phyloP scores from a whole-genome alignment of 164 flowering plant species.

The Dillenia turbinata region DNA sequence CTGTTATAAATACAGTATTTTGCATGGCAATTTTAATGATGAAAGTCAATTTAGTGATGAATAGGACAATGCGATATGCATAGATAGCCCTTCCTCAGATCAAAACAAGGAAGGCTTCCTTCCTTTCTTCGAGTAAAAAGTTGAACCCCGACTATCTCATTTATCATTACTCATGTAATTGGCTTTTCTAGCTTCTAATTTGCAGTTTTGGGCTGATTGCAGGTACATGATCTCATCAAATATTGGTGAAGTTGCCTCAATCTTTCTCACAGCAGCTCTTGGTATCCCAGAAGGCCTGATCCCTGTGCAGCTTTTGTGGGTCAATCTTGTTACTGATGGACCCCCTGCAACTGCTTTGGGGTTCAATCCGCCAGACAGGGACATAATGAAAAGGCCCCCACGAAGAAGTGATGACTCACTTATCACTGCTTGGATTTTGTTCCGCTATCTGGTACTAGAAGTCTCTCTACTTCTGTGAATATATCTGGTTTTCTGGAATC shows the following conservation, averaged over 20 bases:
- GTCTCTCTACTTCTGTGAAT: too few relatives aligned
- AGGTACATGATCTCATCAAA: slow-evolving; percentile 97
- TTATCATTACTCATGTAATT: too few relatives aligned
- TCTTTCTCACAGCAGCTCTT: slow-evolving; percentile 82
- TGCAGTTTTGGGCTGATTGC: slow-evolving; percentile 7
- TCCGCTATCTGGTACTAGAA: slow-evolving; percentile 72
- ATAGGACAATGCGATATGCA: too few relatives aligned
- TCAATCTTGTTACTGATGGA: slow-evolving; percentile 93
- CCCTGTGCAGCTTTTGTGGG: slow-evolving; percentile 97
- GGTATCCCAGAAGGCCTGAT: slow-evolving; percentile 92
- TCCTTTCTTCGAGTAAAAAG: too few relatives aligned
- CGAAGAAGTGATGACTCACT: slow-evolving; percentile 80
- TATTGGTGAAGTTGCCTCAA: slow-evolving; percentile 89
- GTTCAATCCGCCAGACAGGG: slow-evolving; percentile 87
- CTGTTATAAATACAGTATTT: too few relatives aligned
- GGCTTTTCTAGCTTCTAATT: too few relatives aligned
- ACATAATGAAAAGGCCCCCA: slow-evolving; percentile 87
- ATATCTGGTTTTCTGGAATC: too few relatives aligned
- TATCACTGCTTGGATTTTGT: slow-evolving; percentile 78
- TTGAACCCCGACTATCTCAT: too few relatives aligned
- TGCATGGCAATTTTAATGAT: too few relatives aligned
- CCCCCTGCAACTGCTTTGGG: slow-evolving; percentile 97
- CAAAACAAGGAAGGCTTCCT: too few relatives aligned
- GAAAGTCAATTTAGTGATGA: too few relatives aligned
- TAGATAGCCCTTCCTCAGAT: too few relatives aligned